Conservation (phyloP, 805 yeast genomes). For the Candida succiphila region DNA sequence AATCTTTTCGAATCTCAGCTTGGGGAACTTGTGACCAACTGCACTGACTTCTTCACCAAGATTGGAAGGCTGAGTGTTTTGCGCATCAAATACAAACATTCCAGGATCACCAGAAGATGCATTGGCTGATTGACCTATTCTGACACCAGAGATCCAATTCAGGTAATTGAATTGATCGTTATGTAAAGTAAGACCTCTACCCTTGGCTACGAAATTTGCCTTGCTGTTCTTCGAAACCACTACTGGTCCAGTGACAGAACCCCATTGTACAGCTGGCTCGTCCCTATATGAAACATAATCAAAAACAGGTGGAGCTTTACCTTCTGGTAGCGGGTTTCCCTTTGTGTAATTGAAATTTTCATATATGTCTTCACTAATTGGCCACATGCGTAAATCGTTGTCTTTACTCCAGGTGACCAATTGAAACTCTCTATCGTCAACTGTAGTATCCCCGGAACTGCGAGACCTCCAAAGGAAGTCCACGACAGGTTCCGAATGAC, state of each 20-base stretch:
- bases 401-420: slow-evolving; percentile 93
- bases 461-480: slow-evolving; percentile 85
- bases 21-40: slow-evolving; percentile 85
- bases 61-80: slow-evolving; percentile 37
- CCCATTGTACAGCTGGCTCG: slow-evolving; percentile 30
- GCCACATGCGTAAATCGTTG: slow-evolving; percentile 78
- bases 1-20: slow-evolving; percentile 75
- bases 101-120: slow-evolving; percentile 23
- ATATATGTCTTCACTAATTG: slow-evolving; percentile 39
- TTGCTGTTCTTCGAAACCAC: slow-evolving; percentile 6
- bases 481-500: slow-evolving; percentile 76
- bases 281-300: slow-evolving; percentile 34
- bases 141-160: slow-evolving; percentile 90
- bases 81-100: slow-evolving; percentile 25
- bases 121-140: slow-evolving; percentile 50
- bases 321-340: slow-evolving; percentile 23
- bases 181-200: slow-evolving; percentile 23
- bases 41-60: slow-evolving; percentile 86
- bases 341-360: slow-evolving; percentile 33
- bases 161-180: slow-evolving; percentile 50
- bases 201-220: slow-evolving; percentile 11
- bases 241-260: slow-evolving; percentile 7
- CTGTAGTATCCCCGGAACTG: slow-evolving; percentile 27
- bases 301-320: slow-evolving; percentile 24
- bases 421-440: slow-evolving; percentile 77